Evolutionary conservation across 164 flowering plant genomes (phyloP), one percentile per base, ranked within the genome.

Genomic region (Berberis vulgaris): DNA sequence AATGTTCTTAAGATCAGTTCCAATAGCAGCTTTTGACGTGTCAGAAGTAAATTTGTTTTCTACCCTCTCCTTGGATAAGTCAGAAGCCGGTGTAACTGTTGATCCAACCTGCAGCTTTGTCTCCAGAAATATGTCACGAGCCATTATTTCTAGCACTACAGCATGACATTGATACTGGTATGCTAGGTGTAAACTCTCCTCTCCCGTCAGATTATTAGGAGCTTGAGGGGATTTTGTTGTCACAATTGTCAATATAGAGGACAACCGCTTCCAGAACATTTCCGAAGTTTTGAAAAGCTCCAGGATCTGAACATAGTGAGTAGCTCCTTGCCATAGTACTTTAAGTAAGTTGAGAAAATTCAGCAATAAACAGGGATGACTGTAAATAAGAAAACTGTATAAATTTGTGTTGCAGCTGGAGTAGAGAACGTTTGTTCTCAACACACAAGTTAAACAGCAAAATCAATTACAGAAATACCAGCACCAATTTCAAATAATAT

Each of bases 281-380:
- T 71, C 78, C 12, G 88, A 78, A 41, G 57, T 73, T 72, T 76
- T 85, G 7, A 94, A 66, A 62, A 49, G 62, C 50, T 84, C 85
- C 79, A 94, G 62, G 64, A 83, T 70, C 66, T 71, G 68, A 53
- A 70, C 57, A 71, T 83, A 88, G 50, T 82, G 89, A 59, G 83
- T 74, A 71, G 89, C 88, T 58, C 87, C 88, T 75, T 81, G 84
- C 99, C 99, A 94, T 67, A 91, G 62, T 54, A 86, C 81, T 76
- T 80, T 87, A 45, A 91, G 61, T 67, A 94, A 81, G 62, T 84
- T 63, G n/a, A 91, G 81, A 47, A 89, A 66, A 76, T 65, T 69
- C 63, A 84, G 76, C 78, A 89, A 75, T 52, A 82, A 60, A 13
- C 63, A 68, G 39, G 96, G 88, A 66, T 80, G 69, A 70, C 99